Percentiles rank a stretch among this genome's conserved stretches.
These are phyloP conservation scores for Aspergillus novoparasiticus DNA, from an alignment of 2,329 filamentous ascomycete genomes.

Conservation along the genomic window DNA sequence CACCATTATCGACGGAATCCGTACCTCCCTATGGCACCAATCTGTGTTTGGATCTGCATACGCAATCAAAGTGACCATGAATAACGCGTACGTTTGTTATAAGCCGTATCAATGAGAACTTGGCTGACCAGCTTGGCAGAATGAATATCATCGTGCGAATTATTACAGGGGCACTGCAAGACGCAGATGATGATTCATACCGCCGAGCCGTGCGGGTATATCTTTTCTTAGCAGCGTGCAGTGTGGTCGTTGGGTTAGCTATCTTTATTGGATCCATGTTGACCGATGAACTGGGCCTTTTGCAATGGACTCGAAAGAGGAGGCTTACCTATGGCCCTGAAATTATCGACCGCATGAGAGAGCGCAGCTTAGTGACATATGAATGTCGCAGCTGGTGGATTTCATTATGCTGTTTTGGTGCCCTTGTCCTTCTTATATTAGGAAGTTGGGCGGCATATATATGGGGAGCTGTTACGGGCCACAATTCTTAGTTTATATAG, in stretches of 20 bases:
- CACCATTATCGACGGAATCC: slow-evolving; percentile 62
- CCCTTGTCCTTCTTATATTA: slow-evolving; percentile 50
- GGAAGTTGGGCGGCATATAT: slow-evolving; percentile 58
- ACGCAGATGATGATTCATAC: slow-evolving; percentile 60
- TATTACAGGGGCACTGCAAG: slow-evolving; percentile 61
- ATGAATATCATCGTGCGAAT: slow-evolving; percentile 65
- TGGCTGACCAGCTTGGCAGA: slow-evolving; percentile 28
- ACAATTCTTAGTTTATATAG: slow-evolving; percentile 37
- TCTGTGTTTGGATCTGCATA: slow-evolving; percentile 64
- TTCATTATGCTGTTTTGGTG: slow-evolving; percentile 48
- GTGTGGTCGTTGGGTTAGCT: slow-evolving; percentile 48
- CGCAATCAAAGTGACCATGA: slow-evolving; percentile 62
- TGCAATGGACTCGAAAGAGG: slow-evolving; percentile 63
- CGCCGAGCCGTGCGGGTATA: slow-evolving; percentile 59
- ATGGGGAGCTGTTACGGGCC: slow-evolving; percentile 61
- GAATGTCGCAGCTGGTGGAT: slow-evolving; percentile 44
- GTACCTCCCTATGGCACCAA: slow-evolving; percentile 62
- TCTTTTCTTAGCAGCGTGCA: slow-evolving; percentile 54
- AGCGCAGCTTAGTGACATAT: slow-evolving; percentile 43
- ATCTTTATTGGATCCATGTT: slow-evolving; percentile 45
- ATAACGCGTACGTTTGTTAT: slow-evolving; percentile 51
- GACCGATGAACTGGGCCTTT: slow-evolving; percentile 48
- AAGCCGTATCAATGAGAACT: neutral
- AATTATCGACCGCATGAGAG: slow-evolving; percentile 47
- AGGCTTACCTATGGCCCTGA: slow-evolving; percentile 49